These are phyloP conservation scores for Posidonia oceanica DNA, from an alignment of 116 monocot genomes.

Conservation along the genomic window DNA sequence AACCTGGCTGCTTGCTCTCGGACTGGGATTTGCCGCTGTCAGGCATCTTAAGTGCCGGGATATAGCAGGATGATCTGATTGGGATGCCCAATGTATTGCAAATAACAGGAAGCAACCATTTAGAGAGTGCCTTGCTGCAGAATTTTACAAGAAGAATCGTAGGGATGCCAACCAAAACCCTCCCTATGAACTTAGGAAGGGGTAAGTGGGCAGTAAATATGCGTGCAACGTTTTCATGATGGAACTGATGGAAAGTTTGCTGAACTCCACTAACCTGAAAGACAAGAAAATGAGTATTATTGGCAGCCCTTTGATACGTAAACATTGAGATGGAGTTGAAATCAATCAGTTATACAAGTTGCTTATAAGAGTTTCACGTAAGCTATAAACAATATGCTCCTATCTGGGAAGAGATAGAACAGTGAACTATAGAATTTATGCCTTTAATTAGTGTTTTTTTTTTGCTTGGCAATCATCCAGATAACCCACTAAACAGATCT, in stretches of 20 bases:
- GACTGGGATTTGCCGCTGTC: constrained; percentile 23
- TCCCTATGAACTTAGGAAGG: constrained; percentile 24
- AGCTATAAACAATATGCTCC: too few species aligned
- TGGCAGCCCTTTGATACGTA: neutral
- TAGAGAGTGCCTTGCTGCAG: constrained; percentile 85
- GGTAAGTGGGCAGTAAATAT: constrained; percentile 37
- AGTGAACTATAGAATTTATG: too few species aligned
- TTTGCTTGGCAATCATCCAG: too few species aligned
- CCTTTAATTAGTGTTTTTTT: too few species aligned
- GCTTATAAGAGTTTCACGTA: too few species aligned
- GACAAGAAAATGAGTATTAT: neutral
- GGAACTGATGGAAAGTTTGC: constrained; percentile 54
- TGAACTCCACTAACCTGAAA: constrained; percentile 66
- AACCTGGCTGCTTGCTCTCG: constrained; percentile 26
- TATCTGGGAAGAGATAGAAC: too few species aligned
- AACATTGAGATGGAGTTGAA: too few species aligned
- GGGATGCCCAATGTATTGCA: constrained; percentile 70
- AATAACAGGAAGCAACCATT: constrained; percentile 75
- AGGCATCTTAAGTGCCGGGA: constrained; percentile 41
- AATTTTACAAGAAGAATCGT: constrained; percentile 76
- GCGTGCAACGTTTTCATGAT: constrained; percentile 30
- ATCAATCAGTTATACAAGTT: too few species aligned
- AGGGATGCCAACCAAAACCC: constrained; percentile 63
- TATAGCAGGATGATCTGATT: constrained; percentile 63
- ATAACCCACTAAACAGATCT: too few species aligned